Percentiles rank a stretch among this genome's conserved stretches.
Conservation (phyloP, 2,329 filamentous ascomycete species). For the Aspergillus intermedius region DNA sequence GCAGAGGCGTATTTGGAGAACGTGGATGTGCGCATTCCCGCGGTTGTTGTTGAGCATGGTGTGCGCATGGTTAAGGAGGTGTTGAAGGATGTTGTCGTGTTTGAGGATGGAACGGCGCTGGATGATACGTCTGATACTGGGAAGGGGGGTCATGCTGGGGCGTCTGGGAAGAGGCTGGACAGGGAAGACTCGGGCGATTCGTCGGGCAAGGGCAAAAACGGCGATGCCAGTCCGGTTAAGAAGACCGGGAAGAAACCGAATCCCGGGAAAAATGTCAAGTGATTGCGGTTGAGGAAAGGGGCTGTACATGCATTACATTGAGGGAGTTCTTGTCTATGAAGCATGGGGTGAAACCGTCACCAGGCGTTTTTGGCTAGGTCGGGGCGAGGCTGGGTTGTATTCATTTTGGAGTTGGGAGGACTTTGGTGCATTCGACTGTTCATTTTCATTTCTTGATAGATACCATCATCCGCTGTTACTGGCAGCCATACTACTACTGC, state of each 20-base stretch:
- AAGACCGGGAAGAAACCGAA: slow-evolving; percentile 21
- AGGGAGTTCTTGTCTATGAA: not conserved
- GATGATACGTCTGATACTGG: slow-evolving; percentile 6
- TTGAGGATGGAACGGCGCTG: slow-evolving; percentile 32
- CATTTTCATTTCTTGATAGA: not conserved
- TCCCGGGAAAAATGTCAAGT: slow-evolving; percentile 14
- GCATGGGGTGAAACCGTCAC: not conserved
- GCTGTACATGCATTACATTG: not conserved
- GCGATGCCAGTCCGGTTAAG: slow-evolving; percentile 18
- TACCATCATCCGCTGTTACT: not conserved
- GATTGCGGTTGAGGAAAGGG: not conserved
- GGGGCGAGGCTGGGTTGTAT: not conserved
- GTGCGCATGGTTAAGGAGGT: slow-evolving; percentile 47
- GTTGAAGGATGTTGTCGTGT: slow-evolving; percentile 45
- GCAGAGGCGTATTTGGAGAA: slow-evolving; percentile 27
- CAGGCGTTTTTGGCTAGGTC: not conserved
- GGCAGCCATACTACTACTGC: slow-evolving; percentile 19
- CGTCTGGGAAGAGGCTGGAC: slow-evolving; percentile 4
- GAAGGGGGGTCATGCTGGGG: not conserved
- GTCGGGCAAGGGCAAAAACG: slow-evolving; percentile 9
- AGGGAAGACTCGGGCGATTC: slow-evolving; percentile 5
- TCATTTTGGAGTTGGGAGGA: not conserved
- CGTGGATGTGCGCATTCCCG: slow-evolving; percentile 45
- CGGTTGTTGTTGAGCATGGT: slow-evolving; percentile 45
- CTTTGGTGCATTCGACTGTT: not conserved